A percentile compares a stretch with the other conserved stretches of the same genome.
These are phyloP conservation scores for Penstemon davidsonii DNA, from an alignment of 257 asterid species.

Conservation along the genomic window DNA sequence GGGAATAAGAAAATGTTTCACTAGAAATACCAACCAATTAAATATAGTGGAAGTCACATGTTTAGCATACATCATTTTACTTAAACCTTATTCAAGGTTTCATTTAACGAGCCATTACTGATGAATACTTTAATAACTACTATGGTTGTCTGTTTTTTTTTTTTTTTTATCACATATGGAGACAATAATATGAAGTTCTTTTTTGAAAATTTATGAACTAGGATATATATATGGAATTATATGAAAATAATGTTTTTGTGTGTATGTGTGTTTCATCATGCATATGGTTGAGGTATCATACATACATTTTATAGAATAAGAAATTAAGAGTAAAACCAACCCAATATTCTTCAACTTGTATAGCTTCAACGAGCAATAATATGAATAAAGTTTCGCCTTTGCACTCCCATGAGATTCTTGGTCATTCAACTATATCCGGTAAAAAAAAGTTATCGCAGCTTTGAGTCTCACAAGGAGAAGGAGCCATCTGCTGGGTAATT, in stretches of 20 bases:
- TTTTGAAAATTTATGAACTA: conserved; percentile 35
- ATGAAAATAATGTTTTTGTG: neutral
- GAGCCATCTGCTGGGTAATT: conserved; percentile 42
- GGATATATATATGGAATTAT: neutral
- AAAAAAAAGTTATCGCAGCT: conserved; percentile 60
- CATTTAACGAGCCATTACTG: too few relatives aligned
- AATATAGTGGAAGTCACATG: too few relatives aligned
- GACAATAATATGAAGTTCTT: conserved; percentile 42
- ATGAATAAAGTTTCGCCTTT: conserved; percentile 65
- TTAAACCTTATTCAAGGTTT: too few relatives aligned
- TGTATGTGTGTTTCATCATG: neutral
- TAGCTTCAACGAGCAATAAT: conserved; percentile 76
- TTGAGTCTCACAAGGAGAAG: conserved; percentile 47
- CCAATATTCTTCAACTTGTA: conserved; percentile 94
- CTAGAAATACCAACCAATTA: neutral
- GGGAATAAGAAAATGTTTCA: conserved; percentile 5
- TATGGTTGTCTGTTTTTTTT: too few relatives aligned
- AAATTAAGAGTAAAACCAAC: conserved; percentile 53
- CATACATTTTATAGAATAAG: conserved; percentile 13
- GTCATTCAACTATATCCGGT: conserved; percentile 71
- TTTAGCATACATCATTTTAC: too few relatives aligned
- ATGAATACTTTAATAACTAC: too few relatives aligned
- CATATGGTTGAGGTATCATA: conserved; percentile 18
- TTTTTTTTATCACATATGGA: conserved; percentile 29
- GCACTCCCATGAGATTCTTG: conserved; percentile 52